Evolutionary conservation across 257 asterid genomes (phyloP), one percentile per base, ranked within the genome.

Genomic region (Vinca minor): DNA sequence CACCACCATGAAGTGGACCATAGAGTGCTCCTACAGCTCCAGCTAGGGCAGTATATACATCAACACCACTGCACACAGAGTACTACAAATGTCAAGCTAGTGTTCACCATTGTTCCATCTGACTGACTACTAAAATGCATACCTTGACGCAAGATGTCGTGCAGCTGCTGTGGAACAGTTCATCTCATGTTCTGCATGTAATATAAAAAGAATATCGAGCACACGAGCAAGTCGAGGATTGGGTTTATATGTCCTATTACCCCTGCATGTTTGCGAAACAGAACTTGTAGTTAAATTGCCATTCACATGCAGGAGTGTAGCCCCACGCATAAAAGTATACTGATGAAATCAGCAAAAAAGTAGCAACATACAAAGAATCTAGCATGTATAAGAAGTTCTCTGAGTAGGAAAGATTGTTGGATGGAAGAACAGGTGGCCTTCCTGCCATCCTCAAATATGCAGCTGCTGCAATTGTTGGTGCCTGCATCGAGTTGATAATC

Each of bases 1-100:
- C 99, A 70, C 99, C 99, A 75, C 99, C 99, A 75, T 93, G 99
- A 74, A 93, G 97, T 45, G 99, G 97, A 62, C 99, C 99, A 79
- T 93, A 93, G 84, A 93, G 70, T 47, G 99, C 99, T 71, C 99
- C 99, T 74, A 89, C 99, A 26, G 99, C 97, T 68, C 99, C 99
- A 69, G 99, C 83, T 70, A 93, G 89, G 74, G 99, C 96, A 1
- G 99, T 93, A 76, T 85, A 93, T 21, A 93, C 99, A 71, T 93
- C 97, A 74, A 93, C 99, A 63, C 99, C 99, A 83, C 99, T 93
- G 88, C 76, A 76, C 25, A 50, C 62, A 76, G 53, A 66, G 25
- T 69, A 52, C 69, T n/a, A 17, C 34, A 64, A 23, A 26, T 46
- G 61, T 63, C 55, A 56, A 38, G 64, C 53, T 66, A 69, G 8